phyloP scores from a whole-genome alignment of 139 green algal species.

The Mesotaenium endlicherianum region DNA sequence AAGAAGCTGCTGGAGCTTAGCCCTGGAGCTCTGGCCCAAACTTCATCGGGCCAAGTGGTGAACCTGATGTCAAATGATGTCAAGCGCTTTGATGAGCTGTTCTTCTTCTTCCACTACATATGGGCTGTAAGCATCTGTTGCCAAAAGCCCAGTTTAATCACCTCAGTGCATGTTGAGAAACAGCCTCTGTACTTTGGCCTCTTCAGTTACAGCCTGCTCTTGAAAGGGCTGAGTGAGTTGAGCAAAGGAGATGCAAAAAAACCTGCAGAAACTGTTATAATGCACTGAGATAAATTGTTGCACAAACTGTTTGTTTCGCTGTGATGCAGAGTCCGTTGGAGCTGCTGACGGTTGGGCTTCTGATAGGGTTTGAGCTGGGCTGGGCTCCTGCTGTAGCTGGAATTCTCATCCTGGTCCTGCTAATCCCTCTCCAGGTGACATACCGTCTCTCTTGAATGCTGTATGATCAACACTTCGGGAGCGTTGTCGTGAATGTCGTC shows the following conservation, averaged over 20 bases:
- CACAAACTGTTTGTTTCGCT: background rate
- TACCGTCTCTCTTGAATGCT: no score
- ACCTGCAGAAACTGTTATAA: background rate
- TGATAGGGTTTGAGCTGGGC: conserved; percentile 9
- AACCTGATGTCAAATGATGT: conserved; percentile 44
- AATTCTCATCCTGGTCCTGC: conserved; percentile 3
- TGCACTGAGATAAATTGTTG: no score
- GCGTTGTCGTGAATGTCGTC: no score
- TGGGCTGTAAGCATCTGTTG: no score
- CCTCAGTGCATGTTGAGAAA: no score
- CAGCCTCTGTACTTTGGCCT: no score
- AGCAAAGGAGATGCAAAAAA: background rate
- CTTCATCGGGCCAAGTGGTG: conserved; percentile 25
- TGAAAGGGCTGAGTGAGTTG: no score
- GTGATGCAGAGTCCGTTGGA: conserved; percentile 15
- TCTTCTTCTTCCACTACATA: background rate
- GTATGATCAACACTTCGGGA: no score
- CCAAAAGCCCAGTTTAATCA: no score
- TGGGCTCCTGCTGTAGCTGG: background rate
- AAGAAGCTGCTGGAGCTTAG: conserved; percentile 21
- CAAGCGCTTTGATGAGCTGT: conserved; percentile 29
- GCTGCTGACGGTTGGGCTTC: conserved; percentile 3
- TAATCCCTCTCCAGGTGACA: conserved; percentile 45
- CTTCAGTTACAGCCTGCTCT: no score
- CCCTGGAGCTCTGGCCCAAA: background rate